Conservation (phyloP, 2,329 filamentous ascomycete species). For the Trichophyton verrucosum region DNA sequence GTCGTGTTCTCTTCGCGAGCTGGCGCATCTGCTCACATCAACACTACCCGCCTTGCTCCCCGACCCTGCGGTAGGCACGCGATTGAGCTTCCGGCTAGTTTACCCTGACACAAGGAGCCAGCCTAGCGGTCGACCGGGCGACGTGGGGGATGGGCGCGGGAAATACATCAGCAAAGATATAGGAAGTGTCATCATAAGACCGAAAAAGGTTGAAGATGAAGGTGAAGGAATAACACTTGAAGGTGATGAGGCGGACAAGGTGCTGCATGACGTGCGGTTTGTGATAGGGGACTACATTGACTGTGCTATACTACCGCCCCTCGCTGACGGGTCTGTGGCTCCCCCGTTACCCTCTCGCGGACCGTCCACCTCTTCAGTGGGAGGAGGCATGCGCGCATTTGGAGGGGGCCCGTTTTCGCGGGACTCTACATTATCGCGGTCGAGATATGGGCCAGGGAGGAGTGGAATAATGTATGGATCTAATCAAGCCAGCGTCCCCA, state of each 20-base stretch:
- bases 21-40: constrained; percentile 62
- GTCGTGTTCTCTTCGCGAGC: constrained; percentile 65
- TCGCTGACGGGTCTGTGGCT: constrained; percentile 60
- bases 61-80: constrained; percentile 62
- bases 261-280: constrained; percentile 63
- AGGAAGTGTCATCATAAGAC: constrained; percentile 59
- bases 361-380: constrained; percentile 32
- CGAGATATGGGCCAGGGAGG: constrained; percentile 27
- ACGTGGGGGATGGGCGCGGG: constrained; percentile 33
- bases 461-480: constrained; percentile 32
- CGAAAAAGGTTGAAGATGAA: not conserved
- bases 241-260: constrained; percentile 55
- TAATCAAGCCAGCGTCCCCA: constrained; percentile 25
- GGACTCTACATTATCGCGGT: constrained; percentile 35
- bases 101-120: constrained; percentile 56
- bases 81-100: constrained; percentile 76
- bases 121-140: constrained; percentile 18
- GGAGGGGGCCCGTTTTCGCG: constrained; percentile 19
- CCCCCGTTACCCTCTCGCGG: constrained; percentile 28
- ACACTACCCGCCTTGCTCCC: constrained; percentile 59
- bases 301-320: constrained; percentile 65
- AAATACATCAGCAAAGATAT: constrained; percentile 69
- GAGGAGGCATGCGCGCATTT: constrained; percentile 31
- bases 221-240: constrained; percentile 22
- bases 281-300: constrained; percentile 82